phyloP scores from a whole-genome alignment of 1,284 basidiomycete genomes.

The Pisolithus thermaeus region DNA sequence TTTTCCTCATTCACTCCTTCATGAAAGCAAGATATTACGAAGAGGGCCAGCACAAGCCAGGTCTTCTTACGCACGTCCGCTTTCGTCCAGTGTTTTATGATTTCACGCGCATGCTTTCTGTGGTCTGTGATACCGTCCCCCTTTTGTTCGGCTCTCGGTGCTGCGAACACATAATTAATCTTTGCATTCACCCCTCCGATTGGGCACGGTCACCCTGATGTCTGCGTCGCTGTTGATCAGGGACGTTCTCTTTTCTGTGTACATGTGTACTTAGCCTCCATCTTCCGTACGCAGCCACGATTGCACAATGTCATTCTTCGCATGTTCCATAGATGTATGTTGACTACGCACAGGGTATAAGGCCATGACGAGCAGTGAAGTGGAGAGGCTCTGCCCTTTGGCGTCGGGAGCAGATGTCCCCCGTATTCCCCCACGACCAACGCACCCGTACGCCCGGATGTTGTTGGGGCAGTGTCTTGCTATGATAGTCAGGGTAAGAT shows the following conservation, averaged over 20 bases:
- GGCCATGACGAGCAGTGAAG: not conserved
- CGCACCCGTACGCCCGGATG: no score
- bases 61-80: constrained; percentile 3
- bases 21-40: not conserved
- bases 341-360: not conserved
- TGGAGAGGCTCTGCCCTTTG: not conserved
- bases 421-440: no score
- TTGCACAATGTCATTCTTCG: not conserved
- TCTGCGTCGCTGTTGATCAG: not conserved
- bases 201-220: not conserved
- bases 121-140: constrained; percentile 14
- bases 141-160: not conserved
- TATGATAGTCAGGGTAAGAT: no score
- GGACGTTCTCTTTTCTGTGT: not conserved
- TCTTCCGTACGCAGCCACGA: not conserved
- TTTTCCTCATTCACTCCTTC: not conserved
- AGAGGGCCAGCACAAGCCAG: not conserved
- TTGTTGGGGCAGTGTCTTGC: no score
- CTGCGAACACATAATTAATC: constrained; percentile 2
- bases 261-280: not conserved
- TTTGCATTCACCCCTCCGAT: not conserved
- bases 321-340: not conserved
- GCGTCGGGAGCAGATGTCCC: no score
- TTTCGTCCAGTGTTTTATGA: not conserved
- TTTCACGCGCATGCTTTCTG: constrained; percentile 8